Percentiles rank a stretch among this genome's conserved stretches.
Evolutionary conservation across 192 early-diverging fungal genomes (phyloP).

Genomic region (Irineochytrium annulatum): DNA sequence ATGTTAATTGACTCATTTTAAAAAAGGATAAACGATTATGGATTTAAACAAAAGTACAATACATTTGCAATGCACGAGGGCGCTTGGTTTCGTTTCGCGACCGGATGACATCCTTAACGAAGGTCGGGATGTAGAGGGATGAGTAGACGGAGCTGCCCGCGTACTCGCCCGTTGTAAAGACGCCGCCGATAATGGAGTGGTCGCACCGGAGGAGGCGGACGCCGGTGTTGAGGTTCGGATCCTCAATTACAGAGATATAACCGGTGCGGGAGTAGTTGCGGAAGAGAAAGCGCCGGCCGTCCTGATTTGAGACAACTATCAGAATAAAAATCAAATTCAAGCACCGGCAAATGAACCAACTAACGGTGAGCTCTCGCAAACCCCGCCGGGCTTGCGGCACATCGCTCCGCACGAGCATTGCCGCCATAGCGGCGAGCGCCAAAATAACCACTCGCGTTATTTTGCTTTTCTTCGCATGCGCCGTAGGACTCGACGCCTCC

Average conservation of each 20-base stretch:
- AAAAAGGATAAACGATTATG: conserved; percentile 4
- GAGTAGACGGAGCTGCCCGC: conserved; percentile 69
- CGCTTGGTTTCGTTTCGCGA: not conserved
- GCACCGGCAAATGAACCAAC: too few relatives aligned
- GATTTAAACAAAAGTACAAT: not conserved
- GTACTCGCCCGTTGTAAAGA: conserved; percentile 53
- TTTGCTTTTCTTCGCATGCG: too few relatives aligned
- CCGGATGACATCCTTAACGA: conserved; percentile 34
- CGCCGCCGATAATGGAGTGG: conserved; percentile 85
- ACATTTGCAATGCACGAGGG: conserved; percentile 9
- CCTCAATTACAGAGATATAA: conserved; percentile 69
- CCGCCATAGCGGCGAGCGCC: too few relatives aligned
- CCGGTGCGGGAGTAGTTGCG: conserved; percentile 70
- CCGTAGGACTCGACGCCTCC: too few relatives aligned
- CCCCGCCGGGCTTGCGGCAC: too few relatives aligned
- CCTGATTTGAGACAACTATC: too few relatives aligned
- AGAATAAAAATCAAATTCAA: too few relatives aligned
- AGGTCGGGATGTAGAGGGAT: conserved; percentile 78
- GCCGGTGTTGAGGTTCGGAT: conserved; percentile 44
- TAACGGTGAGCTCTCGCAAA: too few relatives aligned
- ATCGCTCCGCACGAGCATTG: too few relatives aligned
- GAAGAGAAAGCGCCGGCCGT: too few relatives aligned
- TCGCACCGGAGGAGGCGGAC: conserved; percentile 78
- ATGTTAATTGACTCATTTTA: not conserved
- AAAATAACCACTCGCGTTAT: too few relatives aligned